These are phyloP conservation scores for Leishmania guyanensis DNA, from an alignment of 208 protist species.

Conservation along the genomic window DNA sequence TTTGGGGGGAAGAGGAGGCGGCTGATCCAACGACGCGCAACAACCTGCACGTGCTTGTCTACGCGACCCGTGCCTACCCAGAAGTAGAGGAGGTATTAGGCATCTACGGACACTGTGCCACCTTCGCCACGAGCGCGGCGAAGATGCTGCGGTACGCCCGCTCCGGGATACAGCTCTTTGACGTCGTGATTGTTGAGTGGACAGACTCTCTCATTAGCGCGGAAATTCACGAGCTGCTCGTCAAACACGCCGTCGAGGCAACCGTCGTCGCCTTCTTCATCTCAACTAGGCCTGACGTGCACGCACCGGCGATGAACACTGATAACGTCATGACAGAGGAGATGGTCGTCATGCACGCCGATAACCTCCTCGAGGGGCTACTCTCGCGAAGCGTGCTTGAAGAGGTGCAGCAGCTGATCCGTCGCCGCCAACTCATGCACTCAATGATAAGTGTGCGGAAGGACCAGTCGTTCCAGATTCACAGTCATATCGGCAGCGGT, in stretches of 20 bases:
- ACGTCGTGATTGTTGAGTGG: slow-evolving; percentile 76
- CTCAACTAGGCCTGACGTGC: slow-evolving; percentile 28
- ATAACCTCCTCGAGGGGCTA: slow-evolving; percentile 28
- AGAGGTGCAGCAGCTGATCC: slow-evolving; percentile 46
- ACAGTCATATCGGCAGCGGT: slow-evolving; percentile 66
- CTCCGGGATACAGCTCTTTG: slow-evolving; percentile 51
- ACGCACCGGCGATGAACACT: slow-evolving; percentile 32
- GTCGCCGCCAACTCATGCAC: slow-evolving; percentile 43
- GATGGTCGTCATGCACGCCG: slow-evolving; percentile 28
- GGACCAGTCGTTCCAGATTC: slow-evolving; percentile 60
- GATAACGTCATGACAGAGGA: slow-evolving; percentile 34
- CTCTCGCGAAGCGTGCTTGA: slow-evolving; percentile 39
- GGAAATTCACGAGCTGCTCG: slow-evolving; percentile 45
- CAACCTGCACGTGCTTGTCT: slow-evolving; percentile 62
- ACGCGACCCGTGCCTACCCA: slow-evolving; percentile 32
- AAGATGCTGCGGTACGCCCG: slow-evolving; percentile 57
- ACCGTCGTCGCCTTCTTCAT: slow-evolving; percentile 60
- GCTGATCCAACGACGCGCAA: slow-evolving; percentile 18
- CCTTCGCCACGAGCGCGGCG: slow-evolving; percentile 42
- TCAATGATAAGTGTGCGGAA: slow-evolving; percentile 55
- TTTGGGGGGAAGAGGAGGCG: slow-evolving; percentile 5
- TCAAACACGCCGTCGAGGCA: slow-evolving; percentile 27
- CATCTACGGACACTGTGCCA: slow-evolving; percentile 59
- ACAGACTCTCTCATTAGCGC: slow-evolving; percentile 43
- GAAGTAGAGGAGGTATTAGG: slow-evolving; percentile 55